Evolutionary conservation across 805 yeast species (phyloP).

Genomic region (Starmera amethionina): DNA sequence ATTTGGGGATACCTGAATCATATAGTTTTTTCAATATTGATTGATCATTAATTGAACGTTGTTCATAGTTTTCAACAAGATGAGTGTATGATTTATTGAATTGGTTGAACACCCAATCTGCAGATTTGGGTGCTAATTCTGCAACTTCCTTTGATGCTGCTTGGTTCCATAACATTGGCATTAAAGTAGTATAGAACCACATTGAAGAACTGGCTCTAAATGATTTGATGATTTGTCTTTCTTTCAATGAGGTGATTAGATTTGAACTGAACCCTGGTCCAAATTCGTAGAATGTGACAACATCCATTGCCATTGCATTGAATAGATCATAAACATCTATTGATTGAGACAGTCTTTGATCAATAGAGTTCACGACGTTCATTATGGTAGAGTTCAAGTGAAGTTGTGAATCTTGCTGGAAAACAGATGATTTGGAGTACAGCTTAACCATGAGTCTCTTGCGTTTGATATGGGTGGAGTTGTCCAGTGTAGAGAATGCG

Average conservation of each 20-base stretch:
- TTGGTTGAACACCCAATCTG: constrained; percentile 32
- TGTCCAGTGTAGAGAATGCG: constrained; percentile 47
- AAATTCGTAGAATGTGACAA: constrained; percentile 48
- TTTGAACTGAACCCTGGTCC: constrained; percentile 40
- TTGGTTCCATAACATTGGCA: constrained; percentile 43
- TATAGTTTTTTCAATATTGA: constrained; percentile 15
- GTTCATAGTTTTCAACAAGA: constrained; percentile 9
- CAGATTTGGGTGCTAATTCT: constrained; percentile 28
- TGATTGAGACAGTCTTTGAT: constrained; percentile 13
- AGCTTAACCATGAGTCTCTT: constrained; percentile 30
- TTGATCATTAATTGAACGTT: constrained; percentile 3
- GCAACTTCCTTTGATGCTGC: constrained; percentile 34
- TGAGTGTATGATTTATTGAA: constrained; percentile 16
- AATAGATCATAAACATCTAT: constrained; percentile 54
- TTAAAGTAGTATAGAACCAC: constrained; percentile 57
- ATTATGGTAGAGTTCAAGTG: constrained; percentile 25
- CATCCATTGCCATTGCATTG: constrained; percentile 66
- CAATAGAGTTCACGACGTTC: constrained; percentile 14
- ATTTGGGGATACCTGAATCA: constrained; percentile 14
- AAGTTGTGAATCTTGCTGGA: constrained; percentile 20
- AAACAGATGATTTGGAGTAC: constrained; percentile 35
- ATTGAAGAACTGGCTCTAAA: constrained; percentile 42
- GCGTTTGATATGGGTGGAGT: constrained; percentile 34
- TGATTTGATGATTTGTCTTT: constrained; percentile 32
- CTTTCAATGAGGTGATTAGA: constrained; percentile 29